A percentile compares a stretch with the other conserved stretches of the same genome.
These are phyloP conservation scores for Malus hybrid DNA, from an alignment of 331 rosid species.

Conservation along the genomic window DNA sequence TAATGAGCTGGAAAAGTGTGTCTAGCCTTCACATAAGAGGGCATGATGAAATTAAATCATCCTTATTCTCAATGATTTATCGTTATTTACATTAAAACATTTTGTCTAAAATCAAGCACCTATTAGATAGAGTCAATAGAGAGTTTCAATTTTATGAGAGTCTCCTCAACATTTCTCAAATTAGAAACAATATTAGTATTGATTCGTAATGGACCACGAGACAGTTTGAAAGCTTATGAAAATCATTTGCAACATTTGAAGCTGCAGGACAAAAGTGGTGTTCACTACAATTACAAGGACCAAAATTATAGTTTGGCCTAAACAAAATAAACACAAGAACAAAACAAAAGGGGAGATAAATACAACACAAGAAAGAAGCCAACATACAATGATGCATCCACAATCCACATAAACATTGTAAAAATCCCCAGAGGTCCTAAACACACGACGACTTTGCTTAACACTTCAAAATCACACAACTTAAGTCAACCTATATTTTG, in stretches of 20 bases:
- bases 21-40: no score
- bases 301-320: neutral
- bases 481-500: neutral
- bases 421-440: neutral
- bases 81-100: no score
- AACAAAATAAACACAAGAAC: neutral
- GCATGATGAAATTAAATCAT: no score
- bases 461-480: no score
- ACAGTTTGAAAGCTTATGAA: no score
- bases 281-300: neutral
- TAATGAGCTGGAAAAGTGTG: constrained; percentile 33
- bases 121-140: no score
- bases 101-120: no score
- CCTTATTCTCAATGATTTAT: no score
- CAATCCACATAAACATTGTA: neutral
- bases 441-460: neutral
- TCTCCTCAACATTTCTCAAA: no score
- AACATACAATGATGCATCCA: neutral
- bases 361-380: neutral
- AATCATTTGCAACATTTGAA: neutral
- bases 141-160: no score
- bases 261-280: neutral
- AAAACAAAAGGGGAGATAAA: neutral
- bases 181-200: no score
- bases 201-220: no score